Conservation (phyloP, 2,329 filamentous ascomycete species). For the Colletotrichum filicis region DNA sequence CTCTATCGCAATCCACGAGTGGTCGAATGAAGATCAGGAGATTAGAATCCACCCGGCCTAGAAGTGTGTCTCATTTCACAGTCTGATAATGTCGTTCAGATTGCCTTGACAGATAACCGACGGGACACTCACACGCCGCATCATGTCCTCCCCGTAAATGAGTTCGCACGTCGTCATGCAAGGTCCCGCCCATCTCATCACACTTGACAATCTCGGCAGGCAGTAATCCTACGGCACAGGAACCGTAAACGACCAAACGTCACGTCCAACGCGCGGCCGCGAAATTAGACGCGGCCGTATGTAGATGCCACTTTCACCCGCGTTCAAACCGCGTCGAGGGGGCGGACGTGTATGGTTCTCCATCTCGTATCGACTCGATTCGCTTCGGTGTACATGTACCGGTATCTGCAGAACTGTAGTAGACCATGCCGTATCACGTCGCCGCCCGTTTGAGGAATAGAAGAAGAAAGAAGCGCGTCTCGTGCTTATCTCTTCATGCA, state of each 20-base stretch:
- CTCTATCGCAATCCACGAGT: neutral
- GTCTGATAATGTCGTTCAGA: neutral
- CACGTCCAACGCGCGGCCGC: too few relatives aligned
- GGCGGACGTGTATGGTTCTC: too few relatives aligned
- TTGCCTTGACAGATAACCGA: neutral
- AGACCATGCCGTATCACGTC: too few relatives aligned
- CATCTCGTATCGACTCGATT: too few relatives aligned
- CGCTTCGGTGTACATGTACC: too few relatives aligned
- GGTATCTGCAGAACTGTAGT: too few relatives aligned
- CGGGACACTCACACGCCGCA: neutral
- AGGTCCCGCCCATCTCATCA: conserved; percentile 9
- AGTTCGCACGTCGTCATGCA: neutral
- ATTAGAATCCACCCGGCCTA: neutral
- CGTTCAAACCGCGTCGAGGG: too few relatives aligned
- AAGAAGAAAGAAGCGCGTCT: neutral
- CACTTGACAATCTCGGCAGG: conserved; percentile 29
- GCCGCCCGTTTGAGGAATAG: too few relatives aligned
- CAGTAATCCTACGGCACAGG: too few relatives aligned
- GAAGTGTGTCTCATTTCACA: neutral
- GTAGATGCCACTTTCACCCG: too few relatives aligned
- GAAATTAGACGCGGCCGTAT: neutral
- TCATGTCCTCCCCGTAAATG: neutral
- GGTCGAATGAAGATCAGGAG: neutral
- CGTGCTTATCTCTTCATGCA: neutral
- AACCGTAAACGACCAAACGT: neutral